These are phyloP conservation scores for Pugionium dolabratum DNA, from an alignment of 345 rosid genomes.

Conservation along the genomic window DNA sequence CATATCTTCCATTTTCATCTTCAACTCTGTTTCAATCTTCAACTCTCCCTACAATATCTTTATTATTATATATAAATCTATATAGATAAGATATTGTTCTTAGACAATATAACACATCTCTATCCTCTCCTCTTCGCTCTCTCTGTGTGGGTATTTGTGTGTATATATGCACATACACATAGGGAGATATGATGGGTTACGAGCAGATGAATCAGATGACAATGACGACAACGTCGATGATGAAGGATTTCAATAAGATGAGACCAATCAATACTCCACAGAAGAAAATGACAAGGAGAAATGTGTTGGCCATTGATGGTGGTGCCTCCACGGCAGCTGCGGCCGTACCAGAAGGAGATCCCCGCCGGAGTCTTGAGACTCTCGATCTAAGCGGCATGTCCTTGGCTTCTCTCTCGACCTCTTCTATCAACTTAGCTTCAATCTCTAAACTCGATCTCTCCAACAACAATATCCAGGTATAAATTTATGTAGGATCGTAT, in stretches of 20 bases:
- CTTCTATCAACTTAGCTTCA: slow-evolving; percentile 56
- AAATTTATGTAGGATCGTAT: background rate
- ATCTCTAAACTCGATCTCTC: slow-evolving; percentile 80
- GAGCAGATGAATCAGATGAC: slow-evolving; percentile 46
- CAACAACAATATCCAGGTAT: slow-evolving; percentile 83
- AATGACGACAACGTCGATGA: slow-evolving; percentile 36
- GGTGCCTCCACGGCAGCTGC: slow-evolving; percentile 22
- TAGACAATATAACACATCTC: slow-evolving; percentile 18
- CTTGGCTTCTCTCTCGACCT: slow-evolving; percentile 57
- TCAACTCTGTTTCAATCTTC: too few relatives aligned
- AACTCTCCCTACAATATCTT: slow-evolving; percentile 11
- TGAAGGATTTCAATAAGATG: slow-evolving; percentile 26
- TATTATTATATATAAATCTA: slow-evolving; percentile 24
- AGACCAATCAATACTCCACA: slow-evolving; percentile 21
- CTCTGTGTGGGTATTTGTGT: slow-evolving; percentile 5
- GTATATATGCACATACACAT: slow-evolving; percentile 26
- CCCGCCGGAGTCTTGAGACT: too few relatives aligned
- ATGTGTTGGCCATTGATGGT: slow-evolving; percentile 23
- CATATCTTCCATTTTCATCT: too few relatives aligned
- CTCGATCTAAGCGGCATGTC: slow-evolving; percentile 72
- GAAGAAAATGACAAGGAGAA: slow-evolving; percentile 31
- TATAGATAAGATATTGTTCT: background rate
- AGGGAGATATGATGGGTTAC: slow-evolving; percentile 40
- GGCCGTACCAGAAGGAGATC: slow-evolving; percentile 8
- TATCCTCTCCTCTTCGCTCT: slow-evolving; percentile 5